Conservation (phyloP, 805 yeast genomes). For the Lipomyces sp. region DNA sequence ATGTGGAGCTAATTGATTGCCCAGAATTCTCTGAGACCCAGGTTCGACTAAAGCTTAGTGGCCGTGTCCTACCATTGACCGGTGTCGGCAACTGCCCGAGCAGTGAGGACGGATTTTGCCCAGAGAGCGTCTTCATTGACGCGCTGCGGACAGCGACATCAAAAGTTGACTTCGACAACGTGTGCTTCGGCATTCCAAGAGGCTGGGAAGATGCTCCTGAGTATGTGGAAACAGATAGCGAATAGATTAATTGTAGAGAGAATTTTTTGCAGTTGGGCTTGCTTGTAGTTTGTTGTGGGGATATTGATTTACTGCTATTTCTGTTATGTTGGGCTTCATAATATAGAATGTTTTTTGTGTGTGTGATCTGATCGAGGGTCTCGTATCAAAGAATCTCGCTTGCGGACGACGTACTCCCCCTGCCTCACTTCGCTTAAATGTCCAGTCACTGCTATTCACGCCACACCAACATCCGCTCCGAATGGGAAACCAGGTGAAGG, state of each 20-base stretch:
- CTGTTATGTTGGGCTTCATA: background rate
- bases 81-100: slow-evolving; percentile 46
- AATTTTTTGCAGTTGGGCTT: background rate
- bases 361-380: background rate
- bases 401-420: too few species aligned
- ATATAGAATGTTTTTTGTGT: background rate
- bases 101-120: slow-evolving; percentile 45
- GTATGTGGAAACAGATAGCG: slow-evolving; percentile 22
- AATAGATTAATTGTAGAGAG: slow-evolving; percentile 8
- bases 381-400: background rate
- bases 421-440: too few species aligned
- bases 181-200: slow-evolving; percentile 41
- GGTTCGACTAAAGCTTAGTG: slow-evolving; percentile 47
- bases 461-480: too few species aligned
- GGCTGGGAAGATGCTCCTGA: slow-evolving; percentile 37
- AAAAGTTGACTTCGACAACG: slow-evolving; percentile 41
- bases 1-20: slow-evolving; percentile 49
- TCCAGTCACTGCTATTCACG: too few species aligned
- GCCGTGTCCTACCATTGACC: slow-evolving; percentile 47
- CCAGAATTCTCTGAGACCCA: slow-evolving; percentile 34
- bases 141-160: slow-evolving; percentile 42
- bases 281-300: background rate
- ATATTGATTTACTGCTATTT: background rate
- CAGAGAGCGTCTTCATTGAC: slow-evolving; percentile 41
- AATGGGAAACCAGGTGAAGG: background rate